These are phyloP conservation scores for Cutaneotrichosporon spelunceum DNA, from an alignment of 1,284 basidiomycete species.

Conservation along the genomic window DNA sequence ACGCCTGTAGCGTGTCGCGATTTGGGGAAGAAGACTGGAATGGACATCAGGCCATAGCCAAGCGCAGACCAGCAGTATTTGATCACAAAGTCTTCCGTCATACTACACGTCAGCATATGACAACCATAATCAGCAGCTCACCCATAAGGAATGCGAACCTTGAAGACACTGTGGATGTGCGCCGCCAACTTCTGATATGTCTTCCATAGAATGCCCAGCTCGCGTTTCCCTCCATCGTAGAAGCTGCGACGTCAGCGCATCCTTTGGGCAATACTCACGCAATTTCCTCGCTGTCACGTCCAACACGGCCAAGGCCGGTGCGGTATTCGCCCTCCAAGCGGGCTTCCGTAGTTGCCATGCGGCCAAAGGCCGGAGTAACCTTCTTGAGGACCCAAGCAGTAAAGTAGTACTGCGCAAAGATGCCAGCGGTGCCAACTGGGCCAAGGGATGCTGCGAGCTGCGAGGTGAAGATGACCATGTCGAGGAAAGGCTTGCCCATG, in stretches of 20 bases:
- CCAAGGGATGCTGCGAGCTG: constrained; percentile 86
- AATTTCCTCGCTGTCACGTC: constrained; percentile 88
- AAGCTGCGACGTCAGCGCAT: constrained; percentile 59
- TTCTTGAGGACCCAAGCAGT: constrained; percentile 78
- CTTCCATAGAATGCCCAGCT: constrained; percentile 74
- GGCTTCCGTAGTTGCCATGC: constrained; percentile 83
- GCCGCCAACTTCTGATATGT: constrained; percentile 78
- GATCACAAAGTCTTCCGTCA: constrained; percentile 90
- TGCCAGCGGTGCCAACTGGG: constrained; percentile 64
- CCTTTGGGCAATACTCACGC: constrained; percentile 59
- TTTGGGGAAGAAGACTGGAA: constrained; percentile 67
- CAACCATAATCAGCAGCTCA: constrained; percentile 7
- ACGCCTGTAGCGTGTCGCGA: constrained; percentile 20
- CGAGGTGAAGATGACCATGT: constrained; percentile 88
- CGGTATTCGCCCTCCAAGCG: constrained; percentile 82
- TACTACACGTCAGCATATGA: constrained; percentile 60
- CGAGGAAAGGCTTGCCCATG: constrained; percentile 84
- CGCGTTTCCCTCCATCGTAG: constrained; percentile 83
- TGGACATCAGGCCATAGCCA: constrained; percentile 82
- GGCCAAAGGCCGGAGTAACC: constrained; percentile 91
- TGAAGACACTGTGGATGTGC: constrained; percentile 86
- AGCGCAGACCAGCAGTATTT: constrained; percentile 91
- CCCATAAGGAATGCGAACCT: constrained; percentile 43
- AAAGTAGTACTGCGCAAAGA: constrained; percentile 80
- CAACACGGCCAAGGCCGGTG: constrained; percentile 79